Evolutionary conservation across 371 early-diverging fungal genomes (phyloP).

Genomic region (Saksenaea oblongispora): DNA sequence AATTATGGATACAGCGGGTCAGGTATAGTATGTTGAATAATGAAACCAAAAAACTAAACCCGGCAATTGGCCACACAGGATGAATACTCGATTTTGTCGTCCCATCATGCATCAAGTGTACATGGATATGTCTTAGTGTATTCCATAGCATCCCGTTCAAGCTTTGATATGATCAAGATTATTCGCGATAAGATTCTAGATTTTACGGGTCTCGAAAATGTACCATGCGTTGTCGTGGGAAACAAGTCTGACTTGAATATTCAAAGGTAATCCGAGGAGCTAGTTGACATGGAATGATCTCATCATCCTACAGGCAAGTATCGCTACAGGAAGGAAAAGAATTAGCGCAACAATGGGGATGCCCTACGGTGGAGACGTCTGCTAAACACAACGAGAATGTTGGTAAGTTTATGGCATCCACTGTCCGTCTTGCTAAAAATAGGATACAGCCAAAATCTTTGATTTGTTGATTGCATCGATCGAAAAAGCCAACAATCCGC

Average conservation of each 20-base stretch:
- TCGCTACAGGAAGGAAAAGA: conserved; percentile 76
- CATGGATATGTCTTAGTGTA: conserved; percentile 96
- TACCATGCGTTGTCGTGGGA: conserved; percentile 91
- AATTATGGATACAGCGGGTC: conserved; percentile 97
- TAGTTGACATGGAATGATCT: background rate
- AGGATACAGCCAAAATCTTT: conserved; percentile 59
- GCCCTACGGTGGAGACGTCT: conserved; percentile 85
- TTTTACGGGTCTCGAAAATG: conserved; percentile 87
- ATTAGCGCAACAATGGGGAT: conserved; percentile 80
- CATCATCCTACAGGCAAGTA: conserved; percentile 62
- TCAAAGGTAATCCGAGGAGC: conserved; percentile 51
- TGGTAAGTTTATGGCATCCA: conserved; percentile 42
- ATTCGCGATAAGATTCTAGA: conserved; percentile 96
- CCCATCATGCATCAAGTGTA: conserved; percentile 87
- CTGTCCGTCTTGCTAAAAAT: too few relatives aligned
- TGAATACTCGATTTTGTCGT: conserved; percentile 91
- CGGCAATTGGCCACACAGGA: conserved; percentile 55
- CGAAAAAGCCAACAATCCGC: conserved; percentile 65
- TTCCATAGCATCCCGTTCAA: conserved; percentile 82
- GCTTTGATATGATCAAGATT: conserved; percentile 87
- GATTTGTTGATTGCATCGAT: conserved; percentile 69
- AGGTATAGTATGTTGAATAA: conserved; percentile 51
- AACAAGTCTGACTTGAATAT: conserved; percentile 89
- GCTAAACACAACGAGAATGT: conserved; percentile 93
- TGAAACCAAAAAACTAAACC: background rate